Evolutionary conservation across 23 red algal species (phyloP), one percentile per base, ranked within the genome.

Genomic region (Cyanidium caldarium): DNA sequence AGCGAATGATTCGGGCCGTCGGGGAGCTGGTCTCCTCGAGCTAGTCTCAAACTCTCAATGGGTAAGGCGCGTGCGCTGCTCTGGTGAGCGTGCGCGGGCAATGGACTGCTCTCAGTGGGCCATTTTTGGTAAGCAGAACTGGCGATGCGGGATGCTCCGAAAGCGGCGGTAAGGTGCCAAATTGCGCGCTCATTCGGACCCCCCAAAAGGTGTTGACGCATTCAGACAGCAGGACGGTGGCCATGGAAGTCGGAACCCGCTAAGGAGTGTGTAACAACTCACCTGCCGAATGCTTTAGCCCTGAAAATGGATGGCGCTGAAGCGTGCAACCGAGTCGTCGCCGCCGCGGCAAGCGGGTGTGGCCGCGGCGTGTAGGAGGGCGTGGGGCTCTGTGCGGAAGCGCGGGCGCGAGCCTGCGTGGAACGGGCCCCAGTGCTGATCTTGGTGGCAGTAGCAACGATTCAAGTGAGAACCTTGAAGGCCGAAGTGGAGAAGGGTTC

Each of bases 251-350:
- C 77, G 83, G 77, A 70, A 80, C 46, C 70, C 73, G 83, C 83
- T 87, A 87, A 87, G 83, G 83, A 80, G 74, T 79, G 74, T 79
- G 74, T 87, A 87, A 87, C 79, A 82, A 92, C 86, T 92, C 86
- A 92, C 86, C 79, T 79, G 78, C 86, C 86, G 78, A 92, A 92
- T 92, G 86, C 77, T 61, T 77, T 78, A 83, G 86, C 86, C 78
- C 86, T 92, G 86, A 92, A 83, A 92, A 83, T 84, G 86, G 86
- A 92, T 92, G 86, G 78, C 79, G 86, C 86, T 92, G 38, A 78
- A 92, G 80, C 78, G 72, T 40, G 76, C 43, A 51, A 82, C 86
- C 86, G 72, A 83, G 58, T 69, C 86, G 71, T 72, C 58, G 80
- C 86, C 74, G 79, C 76, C 66, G 68, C 29, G 70, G 75, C 26